Percentiles rank a stretch among this genome's conserved stretches.
Evolutionary conservation across 768 basidiomycete genomes (phyloP).

Genomic region (Macrolepiota dolichaula): DNA sequence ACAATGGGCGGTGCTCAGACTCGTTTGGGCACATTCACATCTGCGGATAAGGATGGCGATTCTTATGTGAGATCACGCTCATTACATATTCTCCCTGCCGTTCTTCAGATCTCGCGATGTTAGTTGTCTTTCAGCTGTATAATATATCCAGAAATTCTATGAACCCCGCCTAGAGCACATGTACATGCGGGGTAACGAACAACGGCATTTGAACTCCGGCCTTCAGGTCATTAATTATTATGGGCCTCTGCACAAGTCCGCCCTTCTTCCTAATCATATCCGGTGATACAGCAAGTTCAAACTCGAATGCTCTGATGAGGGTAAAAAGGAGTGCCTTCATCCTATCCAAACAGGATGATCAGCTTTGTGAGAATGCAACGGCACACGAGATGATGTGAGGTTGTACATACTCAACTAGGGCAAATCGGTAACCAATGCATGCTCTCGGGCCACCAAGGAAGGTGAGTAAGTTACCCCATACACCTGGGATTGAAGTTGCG

Average conservation of each 20-base stretch:
- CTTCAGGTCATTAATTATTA: slow-evolving; percentile 38
- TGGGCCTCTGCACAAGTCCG: slow-evolving; percentile 40
- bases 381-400: background rate
- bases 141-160: background rate
- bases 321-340: slow-evolving; percentile 30
- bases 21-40: too few species aligned
- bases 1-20: too few species aligned
- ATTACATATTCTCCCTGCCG: background rate
- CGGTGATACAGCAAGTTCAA: slow-evolving; percentile 42
- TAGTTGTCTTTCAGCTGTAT: too few species aligned
- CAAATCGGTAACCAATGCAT: slow-evolving; percentile 68
- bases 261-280: slow-evolving; percentile 29
- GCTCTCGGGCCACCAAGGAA: slow-evolving; percentile 65
- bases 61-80: too few species aligned
- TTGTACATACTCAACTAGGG: slow-evolving; percentile 50
- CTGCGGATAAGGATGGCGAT: too few species aligned
- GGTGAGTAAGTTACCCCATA: slow-evolving; percentile 56
- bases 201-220: slow-evolving; percentile 45
- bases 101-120: too few species aligned
- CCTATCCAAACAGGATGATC: slow-evolving; percentile 12
- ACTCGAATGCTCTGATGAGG: slow-evolving; percentile 38
- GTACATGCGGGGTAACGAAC: slow-evolving; percentile 26
- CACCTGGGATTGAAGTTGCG: slow-evolving; percentile 46
- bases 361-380: background rate
- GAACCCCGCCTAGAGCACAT: background rate